Conservation (phyloP, 176 grass and related monocot genomes). For the Saccharum spontaneum region DNA sequence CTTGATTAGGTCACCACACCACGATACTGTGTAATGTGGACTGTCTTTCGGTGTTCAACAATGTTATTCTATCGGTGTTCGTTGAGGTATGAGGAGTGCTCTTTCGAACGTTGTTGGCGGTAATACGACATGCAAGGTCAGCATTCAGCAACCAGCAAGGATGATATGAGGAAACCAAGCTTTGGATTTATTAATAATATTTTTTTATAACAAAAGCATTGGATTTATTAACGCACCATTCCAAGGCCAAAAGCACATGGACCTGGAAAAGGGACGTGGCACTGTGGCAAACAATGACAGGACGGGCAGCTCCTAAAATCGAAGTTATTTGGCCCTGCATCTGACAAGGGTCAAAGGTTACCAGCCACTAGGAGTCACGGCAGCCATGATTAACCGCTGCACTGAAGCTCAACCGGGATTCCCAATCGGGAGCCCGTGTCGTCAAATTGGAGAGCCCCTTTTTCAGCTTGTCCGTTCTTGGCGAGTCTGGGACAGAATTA, state of each 20-base stretch:
- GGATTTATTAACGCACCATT: not conserved
- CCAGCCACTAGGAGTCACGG: not conserved
- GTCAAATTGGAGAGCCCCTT: not conserved
- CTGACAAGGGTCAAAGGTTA: not conserved
- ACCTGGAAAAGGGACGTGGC: not conserved
- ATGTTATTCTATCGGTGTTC: not conserved
- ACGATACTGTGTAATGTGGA: too few species aligned
- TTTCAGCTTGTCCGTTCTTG: not conserved
- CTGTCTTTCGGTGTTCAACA: too few species aligned
- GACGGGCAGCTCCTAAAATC: not conserved
- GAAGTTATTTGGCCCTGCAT: not conserved
- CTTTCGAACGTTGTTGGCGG: not conserved
- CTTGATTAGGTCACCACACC: too few species aligned
- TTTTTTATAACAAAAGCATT: not conserved
- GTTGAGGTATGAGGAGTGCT: not conserved
- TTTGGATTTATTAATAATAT: not conserved
- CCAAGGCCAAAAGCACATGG: not conserved
- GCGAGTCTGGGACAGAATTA: conserved; percentile 28
- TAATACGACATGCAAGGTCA: not conserved
- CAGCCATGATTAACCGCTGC: conserved; percentile 13
- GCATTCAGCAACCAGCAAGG: not conserved
- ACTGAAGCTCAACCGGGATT: conserved; percentile 10
- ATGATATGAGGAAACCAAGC: not conserved
- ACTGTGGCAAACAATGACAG: not conserved
- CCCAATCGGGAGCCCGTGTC: not conserved